These are phyloP conservation scores for Scutellaria barbata DNA, from an alignment of 257 asterid species.

Conservation along the genomic window DNA sequence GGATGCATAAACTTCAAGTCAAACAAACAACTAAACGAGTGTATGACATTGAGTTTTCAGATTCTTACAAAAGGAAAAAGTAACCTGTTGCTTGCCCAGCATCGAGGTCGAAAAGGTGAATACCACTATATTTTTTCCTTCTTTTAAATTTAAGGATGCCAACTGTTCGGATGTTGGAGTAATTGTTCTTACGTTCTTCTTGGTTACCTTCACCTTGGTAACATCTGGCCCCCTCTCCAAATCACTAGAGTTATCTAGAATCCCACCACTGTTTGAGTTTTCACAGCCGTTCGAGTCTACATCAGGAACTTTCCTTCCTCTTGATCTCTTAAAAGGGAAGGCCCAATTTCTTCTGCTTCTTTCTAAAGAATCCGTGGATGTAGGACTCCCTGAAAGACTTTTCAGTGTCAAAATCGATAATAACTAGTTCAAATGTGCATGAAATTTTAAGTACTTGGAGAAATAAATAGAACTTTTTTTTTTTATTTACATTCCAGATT, in stretches of 20 bases:
- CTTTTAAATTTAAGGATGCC: constrained; percentile 76
- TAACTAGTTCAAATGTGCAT: neutral
- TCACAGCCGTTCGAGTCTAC: constrained; percentile 34
- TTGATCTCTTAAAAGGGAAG: constrained; percentile 54
- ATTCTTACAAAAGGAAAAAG: neutral
- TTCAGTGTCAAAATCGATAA: constrained; percentile 28
- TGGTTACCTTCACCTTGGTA: constrained; percentile 47
- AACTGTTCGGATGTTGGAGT: constrained; percentile 84
- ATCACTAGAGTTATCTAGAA: constrained; percentile 35
- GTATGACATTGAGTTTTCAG: neutral
- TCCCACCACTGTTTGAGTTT: constrained; percentile 32
- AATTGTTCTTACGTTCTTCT: constrained; percentile 55
- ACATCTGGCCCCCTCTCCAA: constrained; percentile 43
- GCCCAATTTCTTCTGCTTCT: constrained; percentile 55
- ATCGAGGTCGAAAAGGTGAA: constrained; percentile 90
- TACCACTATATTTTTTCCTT: constrained; percentile 69
- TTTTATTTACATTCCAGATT: neutral
- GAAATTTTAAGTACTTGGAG: neutral
- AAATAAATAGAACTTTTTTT: neutral
- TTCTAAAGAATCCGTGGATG: constrained; percentile 44
- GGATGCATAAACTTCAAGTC: constrained; percentile 39
- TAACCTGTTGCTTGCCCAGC: constrained; percentile 95
- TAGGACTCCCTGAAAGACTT: constrained; percentile 53
- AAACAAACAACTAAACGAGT: constrained; percentile 23
- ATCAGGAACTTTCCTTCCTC: constrained; percentile 41